phyloP scores from a whole-genome alignment of 768 basidiomycete genomes.

The Tulasnella sp. region DNA sequence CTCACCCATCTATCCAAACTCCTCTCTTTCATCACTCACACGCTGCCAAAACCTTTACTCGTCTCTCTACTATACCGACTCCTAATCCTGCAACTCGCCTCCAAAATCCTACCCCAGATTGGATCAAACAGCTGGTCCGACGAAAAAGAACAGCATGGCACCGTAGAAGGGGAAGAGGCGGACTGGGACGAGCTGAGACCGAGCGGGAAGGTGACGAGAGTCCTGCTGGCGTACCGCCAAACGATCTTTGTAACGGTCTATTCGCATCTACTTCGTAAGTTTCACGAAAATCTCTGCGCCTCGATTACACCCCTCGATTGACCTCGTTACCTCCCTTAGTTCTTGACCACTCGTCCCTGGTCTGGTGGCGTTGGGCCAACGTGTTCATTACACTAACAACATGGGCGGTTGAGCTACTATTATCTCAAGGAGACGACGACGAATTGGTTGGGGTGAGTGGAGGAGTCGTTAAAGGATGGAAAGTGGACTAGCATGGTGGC shows the following conservation, averaged over 20 bases:
- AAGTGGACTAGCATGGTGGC: constrained; percentile 2
- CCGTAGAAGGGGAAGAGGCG: constrained; percentile 3
- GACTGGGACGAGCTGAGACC: constrained; percentile 36
- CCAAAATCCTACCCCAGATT: constrained; percentile 77
- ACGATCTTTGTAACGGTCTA: constrained; percentile 83
- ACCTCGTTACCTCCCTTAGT: constrained; percentile 44
- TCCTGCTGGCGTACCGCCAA: constrained; percentile 79
- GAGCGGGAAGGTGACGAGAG: constrained; percentile 71
- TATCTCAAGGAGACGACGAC: constrained; percentile 65
- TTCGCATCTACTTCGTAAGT: constrained; percentile 76
- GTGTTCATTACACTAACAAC: constrained; percentile 80
- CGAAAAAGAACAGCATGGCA: constrained; percentile 42
- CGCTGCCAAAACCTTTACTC: constrained; percentile 78
- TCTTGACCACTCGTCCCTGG: constrained; percentile 82
- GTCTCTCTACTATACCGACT: constrained; percentile 71
- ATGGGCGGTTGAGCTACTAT: constrained; percentile 78
- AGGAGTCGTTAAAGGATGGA: constrained; percentile 9
- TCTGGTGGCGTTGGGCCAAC: constrained; percentile 92
- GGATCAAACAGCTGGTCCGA: constrained; percentile 78
- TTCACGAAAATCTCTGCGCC: not conserved
- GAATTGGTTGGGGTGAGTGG: not conserved
- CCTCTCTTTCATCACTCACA: constrained; percentile 77
- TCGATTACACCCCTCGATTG: not conserved
- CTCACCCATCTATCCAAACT: constrained; percentile 76
- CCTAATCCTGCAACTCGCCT: constrained; percentile 74